phyloP scores from a whole-genome alignment of 2,329 filamentous ascomycete species.

The Aspergillus piperis region DNA sequence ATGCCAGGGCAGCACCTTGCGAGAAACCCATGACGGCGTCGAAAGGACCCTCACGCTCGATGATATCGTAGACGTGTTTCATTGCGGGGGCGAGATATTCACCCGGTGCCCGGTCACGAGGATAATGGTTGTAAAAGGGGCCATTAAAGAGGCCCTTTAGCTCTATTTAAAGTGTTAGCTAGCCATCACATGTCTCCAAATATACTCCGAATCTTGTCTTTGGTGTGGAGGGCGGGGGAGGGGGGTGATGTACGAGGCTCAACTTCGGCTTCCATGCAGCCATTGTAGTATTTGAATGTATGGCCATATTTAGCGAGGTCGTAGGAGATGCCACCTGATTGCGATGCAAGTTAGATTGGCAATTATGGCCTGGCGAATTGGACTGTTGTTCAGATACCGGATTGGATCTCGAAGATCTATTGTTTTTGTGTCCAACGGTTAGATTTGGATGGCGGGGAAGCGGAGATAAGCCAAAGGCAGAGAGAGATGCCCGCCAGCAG shows the following conservation, averaged over 20 bases:
- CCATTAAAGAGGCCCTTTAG: conserved; percentile 33
- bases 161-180: conserved; percentile 19
- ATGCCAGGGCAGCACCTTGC: conserved; percentile 34
- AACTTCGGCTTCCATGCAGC: conserved; percentile 24
- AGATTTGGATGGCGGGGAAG: background rate
- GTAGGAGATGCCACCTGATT: conserved; percentile 32
- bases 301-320: conserved; percentile 30
- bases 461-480: background rate
- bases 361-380: background rate
- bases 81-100: conserved; percentile 27
- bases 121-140: conserved; percentile 37
- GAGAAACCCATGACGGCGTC: conserved; percentile 37
- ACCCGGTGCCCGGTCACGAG: conserved; percentile 25
- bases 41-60: conserved; percentile 32
- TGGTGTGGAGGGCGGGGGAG: background rate
- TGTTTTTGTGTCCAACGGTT: background rate
- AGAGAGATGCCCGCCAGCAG: too few relatives aligned
- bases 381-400: conserved; percentile 19
- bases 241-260: conserved; percentile 27
- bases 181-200: too few relatives aligned
- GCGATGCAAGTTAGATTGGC: conserved; percentile 2
- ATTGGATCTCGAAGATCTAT: conserved; percentile 39
- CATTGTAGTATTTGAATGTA: conserved; percentile 32
- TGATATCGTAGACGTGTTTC: conserved; percentile 23
- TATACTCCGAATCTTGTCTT: background rate